Evolutionary conservation across 2,329 filamentous ascomycete species (phyloP).

Genomic region (Claviceps digitariae): DNA sequence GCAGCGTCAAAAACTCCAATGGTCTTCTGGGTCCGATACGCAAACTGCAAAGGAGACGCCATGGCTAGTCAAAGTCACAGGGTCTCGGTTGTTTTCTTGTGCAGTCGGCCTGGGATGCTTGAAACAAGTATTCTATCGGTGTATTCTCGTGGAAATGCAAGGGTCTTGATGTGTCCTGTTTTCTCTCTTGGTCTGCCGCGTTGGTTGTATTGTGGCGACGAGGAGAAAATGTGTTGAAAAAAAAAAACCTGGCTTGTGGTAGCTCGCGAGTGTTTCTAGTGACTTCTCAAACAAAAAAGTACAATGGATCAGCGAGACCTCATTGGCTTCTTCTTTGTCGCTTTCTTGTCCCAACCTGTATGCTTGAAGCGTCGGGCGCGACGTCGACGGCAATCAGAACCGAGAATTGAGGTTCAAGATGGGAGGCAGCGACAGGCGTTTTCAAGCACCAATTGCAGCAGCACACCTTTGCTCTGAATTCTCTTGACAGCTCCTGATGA

Average conservation of each 20-base stretch:
- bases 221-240: neutral
- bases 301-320: neutral
- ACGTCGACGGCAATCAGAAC: slow-evolving; percentile 1
- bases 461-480: neutral
- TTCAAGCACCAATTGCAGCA: neutral
- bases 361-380: neutral
- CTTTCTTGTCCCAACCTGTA: neutral
- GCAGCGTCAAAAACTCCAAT: slow-evolving; percentile 89
- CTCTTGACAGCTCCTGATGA: slow-evolving; percentile 2
- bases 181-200: neutral
- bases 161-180: neutral
- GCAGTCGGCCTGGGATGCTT: slow-evolving; percentile 12
- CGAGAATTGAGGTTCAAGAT: neutral
- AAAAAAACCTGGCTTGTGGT: neutral
- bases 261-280: neutral
- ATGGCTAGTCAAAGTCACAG: slow-evolving; percentile 92
- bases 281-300: neutral
- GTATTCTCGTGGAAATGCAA: slow-evolving; percentile 1
- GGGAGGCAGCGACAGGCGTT: neutral
- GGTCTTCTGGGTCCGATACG: slow-evolving; percentile 91
- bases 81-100: slow-evolving; percentile 14
- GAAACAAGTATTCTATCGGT: neutral
- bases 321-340: neutral
- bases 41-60: slow-evolving; percentile 87
- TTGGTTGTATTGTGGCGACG: neutral